Conservation (phyloP, 768 basidiomycete species). For the Trichaptum fuscoviolaceum region DNA sequence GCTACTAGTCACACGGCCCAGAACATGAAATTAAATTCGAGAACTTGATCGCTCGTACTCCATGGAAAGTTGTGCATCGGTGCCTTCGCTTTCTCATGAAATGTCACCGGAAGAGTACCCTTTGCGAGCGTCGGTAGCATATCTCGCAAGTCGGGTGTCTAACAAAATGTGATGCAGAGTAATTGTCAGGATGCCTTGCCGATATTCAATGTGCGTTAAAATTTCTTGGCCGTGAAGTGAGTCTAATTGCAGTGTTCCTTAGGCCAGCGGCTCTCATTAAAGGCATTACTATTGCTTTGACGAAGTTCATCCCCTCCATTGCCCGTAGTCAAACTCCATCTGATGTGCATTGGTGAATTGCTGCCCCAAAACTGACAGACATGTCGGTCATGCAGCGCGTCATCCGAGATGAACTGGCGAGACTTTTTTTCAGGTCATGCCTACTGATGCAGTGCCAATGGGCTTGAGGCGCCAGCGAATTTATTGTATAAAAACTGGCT, state of each 20-base stretch:
- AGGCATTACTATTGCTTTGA: neutral
- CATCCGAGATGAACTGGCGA: neutral
- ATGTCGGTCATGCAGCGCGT: neutral
- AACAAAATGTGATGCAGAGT: neutral
- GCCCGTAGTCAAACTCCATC: neutral
- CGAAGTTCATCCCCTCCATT: neutral
- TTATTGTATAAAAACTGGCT: neutral
- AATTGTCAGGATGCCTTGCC: neutral
- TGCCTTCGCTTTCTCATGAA: neutral
- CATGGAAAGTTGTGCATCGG: neutral
- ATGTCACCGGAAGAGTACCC: neutral
- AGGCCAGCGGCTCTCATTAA: neutral
- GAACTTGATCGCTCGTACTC: neutral
- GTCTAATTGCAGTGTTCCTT: neutral
- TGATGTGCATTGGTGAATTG: neutral
- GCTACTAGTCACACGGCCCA: no score
- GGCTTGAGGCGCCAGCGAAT: neutral
- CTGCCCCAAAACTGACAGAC: neutral
- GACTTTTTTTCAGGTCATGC: neutral
- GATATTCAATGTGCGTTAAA: neutral
- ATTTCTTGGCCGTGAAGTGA: neutral
- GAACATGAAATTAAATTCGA: neutral
- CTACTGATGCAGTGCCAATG: neutral
- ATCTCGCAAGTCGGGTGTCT: neutral
- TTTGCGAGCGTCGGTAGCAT: neutral